Conservation (phyloP, 805 yeast species). For the Teunomyces barrocoloradensis region DNA sequence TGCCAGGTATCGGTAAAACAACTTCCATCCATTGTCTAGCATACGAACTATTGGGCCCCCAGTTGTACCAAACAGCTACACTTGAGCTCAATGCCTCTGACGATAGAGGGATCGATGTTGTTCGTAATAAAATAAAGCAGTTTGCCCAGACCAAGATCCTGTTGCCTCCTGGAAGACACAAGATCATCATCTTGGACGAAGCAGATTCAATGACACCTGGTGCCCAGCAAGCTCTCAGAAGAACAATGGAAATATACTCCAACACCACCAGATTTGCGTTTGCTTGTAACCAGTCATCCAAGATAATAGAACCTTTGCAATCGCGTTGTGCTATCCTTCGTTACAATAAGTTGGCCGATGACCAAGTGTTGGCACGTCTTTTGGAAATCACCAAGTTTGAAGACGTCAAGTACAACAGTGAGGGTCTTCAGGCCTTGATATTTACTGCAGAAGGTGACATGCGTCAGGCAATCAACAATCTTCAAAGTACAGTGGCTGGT, state of each 20-base stretch:
- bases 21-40: conserved; percentile 92
- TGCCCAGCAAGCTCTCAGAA: conserved; percentile 90
- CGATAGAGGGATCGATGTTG: conserved; percentile 96
- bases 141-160: conserved; percentile 93
- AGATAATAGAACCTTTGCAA: conserved; percentile 95
- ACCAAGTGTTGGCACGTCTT: conserved; percentile 76
- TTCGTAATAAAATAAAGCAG: conserved; percentile 87
- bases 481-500: conserved; percentile 93
- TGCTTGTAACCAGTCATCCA: conserved; percentile 92
- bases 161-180: conserved; percentile 86
- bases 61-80: conserved; percentile 73
- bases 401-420: conserved; percentile 74
- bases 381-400: conserved; percentile 69
- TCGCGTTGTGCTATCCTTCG: conserved; percentile 94
- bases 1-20: conserved; percentile 97
- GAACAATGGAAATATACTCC: conserved; percentile 96
- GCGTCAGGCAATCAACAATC: conserved; percentile 95
- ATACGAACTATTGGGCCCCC: conserved; percentile 68
- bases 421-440: conserved; percentile 87
- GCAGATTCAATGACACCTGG: conserved; percentile 98
- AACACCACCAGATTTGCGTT: conserved; percentile 96
- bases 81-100: conserved; percentile 94
- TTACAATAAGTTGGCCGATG: conserved; percentile 76
- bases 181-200: conserved; percentile 89
- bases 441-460: conserved; percentile 98